Evolutionary conservation across 75 land plant genomes (phyloP).

Genomic region (Chamaecyparis obtusa): DNA sequence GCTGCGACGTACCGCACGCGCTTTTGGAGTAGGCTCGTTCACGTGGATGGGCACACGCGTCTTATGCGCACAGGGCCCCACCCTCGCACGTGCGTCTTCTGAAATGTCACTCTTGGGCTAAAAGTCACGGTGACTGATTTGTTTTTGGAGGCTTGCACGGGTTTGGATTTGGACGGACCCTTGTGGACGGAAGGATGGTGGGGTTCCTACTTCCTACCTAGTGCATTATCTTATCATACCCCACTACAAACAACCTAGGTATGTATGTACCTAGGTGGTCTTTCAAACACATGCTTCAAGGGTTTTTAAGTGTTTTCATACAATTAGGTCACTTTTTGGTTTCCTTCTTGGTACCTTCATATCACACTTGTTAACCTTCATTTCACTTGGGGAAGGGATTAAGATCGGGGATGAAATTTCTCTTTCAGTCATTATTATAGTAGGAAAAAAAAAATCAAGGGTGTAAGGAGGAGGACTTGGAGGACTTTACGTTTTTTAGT

Average conservation of each 20-base stretch:
- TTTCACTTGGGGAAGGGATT: no score
- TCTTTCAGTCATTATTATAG: no score
- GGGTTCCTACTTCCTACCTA: not conserved
- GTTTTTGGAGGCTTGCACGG: not conserved
- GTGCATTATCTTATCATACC: not conserved
- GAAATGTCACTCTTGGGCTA: not conserved
- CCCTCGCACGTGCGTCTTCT: not conserved
- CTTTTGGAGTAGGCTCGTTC: not conserved
- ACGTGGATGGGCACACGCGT: conserved; percentile 2
- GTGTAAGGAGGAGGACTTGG: no score
- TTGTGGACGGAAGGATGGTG: not conserved
- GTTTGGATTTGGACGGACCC: not conserved
- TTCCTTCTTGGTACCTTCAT: no score
- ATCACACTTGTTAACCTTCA: no score
- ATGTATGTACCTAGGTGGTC: no score
- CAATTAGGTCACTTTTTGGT: no score
- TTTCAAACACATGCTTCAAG: no score
- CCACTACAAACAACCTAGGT: not conserved
- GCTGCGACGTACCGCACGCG: conserved; percentile 1
- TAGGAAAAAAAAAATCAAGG: no score
- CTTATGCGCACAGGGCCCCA: not conserved
- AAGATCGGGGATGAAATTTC: no score
- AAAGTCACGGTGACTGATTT: not conserved
- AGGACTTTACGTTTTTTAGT: no score
- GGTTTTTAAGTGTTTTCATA: no score